Evolutionary conservation across 805 yeast genomes (phyloP), one percentile per base, ranked within the genome.

Genomic region (Candida maesae): DNA sequence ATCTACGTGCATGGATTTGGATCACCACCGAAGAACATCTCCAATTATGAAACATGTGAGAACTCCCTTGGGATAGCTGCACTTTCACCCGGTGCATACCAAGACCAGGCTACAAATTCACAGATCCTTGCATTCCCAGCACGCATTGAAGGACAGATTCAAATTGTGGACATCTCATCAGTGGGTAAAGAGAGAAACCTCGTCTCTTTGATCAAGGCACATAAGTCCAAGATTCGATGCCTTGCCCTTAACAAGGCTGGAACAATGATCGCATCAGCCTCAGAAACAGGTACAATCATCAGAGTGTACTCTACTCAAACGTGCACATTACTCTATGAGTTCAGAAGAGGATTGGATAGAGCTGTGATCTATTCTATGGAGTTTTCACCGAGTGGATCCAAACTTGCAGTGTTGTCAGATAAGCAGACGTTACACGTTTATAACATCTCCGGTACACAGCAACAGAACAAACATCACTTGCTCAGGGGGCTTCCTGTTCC

Each of bases 381-480:
- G 39, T 89, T 91, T 59, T 82, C 91, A 5, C 89, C 85, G 8
- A 73, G 79, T 50, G 90, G 88, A 35, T 62, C 78, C 10, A 76
- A 79, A 53, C 67, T 93, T 36, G 96, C 97, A 0, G 89, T 88
- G 6, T 66, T 93, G 18, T 83, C 95, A 13, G 96, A 88, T 63
- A 93, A 91, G 58, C 81, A 79, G 51, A 93, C 99, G 0, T 65
- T 93, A 39, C 99, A 93, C 63, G 76, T 91, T 3, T 93, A 78
- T 64, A 84, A 82, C 56, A 67, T 81, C 18, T 46, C 59, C 2
- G 50, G 56, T 2, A 55, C 52, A n/a, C 61, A 58, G 24, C 60
- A 49, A 35, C 51, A 56, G 39, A 78, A 80, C 53, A 70, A 85
- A 44, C 75, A 78, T 16, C 96, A 88, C 59, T 53, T 85, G 17